phyloP scores from a whole-genome alignment of 768 basidiomycete species.

The Rhizopogon salebrosus region DNA sequence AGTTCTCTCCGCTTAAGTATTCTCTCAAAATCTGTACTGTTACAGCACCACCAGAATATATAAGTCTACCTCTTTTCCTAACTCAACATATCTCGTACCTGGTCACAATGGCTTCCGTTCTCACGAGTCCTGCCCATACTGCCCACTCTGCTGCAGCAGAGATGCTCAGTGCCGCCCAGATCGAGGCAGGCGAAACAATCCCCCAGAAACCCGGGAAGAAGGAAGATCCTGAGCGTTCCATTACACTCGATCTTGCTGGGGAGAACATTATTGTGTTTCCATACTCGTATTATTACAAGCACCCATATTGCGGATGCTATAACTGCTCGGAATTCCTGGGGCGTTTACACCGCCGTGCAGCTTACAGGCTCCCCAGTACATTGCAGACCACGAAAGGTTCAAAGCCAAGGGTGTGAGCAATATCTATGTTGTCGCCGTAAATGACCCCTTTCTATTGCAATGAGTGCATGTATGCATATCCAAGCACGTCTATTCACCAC shows the following conservation, averaged over 20 bases:
- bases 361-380: conserved; percentile 57
- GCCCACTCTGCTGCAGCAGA: conserved; percentile 52
- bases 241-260: conserved; percentile 44
- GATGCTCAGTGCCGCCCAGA: conserved; percentile 42
- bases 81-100: background rate
- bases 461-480: conserved; percentile 11
- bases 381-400: conserved; percentile 63
- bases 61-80: background rate
- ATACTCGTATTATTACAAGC: background rate
- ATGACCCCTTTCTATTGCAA: conserved; percentile 73
- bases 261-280: conserved; percentile 69
- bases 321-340: conserved; percentile 68
- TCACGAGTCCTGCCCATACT: conserved; percentile 41
- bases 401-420: conserved; percentile 70
- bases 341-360: conserved; percentile 75
- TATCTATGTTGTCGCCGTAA: conserved; percentile 70
- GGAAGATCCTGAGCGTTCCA: conserved; percentile 38
- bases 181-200: conserved; percentile 34
- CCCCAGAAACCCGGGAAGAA: conserved; percentile 56
- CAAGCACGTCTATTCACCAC: background rate
- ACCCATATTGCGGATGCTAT: background rate
- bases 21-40: too few relatives aligned
- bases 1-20: too few relatives aligned
- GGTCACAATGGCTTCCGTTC: conserved; percentile 39
- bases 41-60: background rate